Percentiles rank a stretch among this genome's conserved stretches.
Conservation (phyloP, 2,329 filamentous ascomycete genomes). For the Colletotrichum aenigma region DNA sequence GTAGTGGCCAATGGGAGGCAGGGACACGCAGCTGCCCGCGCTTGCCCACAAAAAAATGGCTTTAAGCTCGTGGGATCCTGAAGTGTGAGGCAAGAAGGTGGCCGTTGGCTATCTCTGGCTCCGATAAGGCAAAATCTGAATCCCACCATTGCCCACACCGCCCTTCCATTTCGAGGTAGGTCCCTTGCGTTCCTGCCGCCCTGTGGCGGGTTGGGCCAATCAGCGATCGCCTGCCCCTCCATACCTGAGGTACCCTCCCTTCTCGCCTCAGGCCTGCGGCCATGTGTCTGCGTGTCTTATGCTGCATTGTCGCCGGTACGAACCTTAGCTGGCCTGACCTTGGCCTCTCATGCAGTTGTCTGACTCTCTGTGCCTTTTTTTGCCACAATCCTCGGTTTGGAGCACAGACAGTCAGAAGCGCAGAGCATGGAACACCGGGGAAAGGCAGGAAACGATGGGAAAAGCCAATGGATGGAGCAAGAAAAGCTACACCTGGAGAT, state of each 20-base stretch:
- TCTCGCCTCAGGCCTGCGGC: neutral
- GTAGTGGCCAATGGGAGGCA: neutral
- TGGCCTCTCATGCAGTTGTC: neutral
- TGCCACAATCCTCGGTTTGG: neutral
- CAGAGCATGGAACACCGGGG: neutral
- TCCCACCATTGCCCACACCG: slow-evolving; percentile 3
- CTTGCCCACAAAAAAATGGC: neutral
- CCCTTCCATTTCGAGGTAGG: slow-evolving; percentile 19
- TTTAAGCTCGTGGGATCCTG: neutral
- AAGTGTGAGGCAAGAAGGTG: neutral
- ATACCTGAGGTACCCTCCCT: neutral
- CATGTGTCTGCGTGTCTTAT: neutral
- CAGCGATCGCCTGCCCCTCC: neutral
- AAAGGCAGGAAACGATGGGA: neutral
- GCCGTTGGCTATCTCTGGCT: neutral
- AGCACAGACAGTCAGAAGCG: neutral
- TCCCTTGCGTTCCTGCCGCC: slow-evolving; percentile 17
- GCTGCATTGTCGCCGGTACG: neutral
- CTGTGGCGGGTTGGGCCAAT: neutral
- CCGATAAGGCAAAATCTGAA: neutral
- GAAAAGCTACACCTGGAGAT: neutral
- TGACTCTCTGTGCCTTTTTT: neutral
- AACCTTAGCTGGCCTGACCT: neutral
- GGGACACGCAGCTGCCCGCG: neutral
- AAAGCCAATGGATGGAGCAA: neutral